Percentiles rank a stretch among this genome's conserved stretches.
Evolutionary conservation across 148 eudicot species (phyloP).

Genomic region (Chenopodium berlandieri): DNA sequence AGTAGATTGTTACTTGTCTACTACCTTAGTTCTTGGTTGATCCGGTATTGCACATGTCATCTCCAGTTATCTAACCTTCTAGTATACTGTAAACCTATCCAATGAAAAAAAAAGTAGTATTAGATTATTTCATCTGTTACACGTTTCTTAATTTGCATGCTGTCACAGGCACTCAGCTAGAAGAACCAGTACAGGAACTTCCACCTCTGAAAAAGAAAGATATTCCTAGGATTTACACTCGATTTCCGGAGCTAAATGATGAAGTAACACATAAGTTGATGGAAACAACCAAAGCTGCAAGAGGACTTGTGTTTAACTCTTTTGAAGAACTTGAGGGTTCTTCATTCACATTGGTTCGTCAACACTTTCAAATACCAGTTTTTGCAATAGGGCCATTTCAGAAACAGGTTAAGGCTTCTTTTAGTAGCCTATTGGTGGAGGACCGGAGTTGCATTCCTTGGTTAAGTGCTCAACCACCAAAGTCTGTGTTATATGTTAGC

Average conservation of each 20-base stretch:
- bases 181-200: constrained; percentile 26
- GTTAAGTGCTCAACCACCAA: constrained; percentile 36
- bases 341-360: constrained; percentile 19
- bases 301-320: constrained; percentile 37
- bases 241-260: not conserved
- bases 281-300: constrained; percentile 27
- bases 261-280: constrained; percentile 20
- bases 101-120: not conserved
- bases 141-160: not conserved
- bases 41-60: not conserved
- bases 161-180: constrained; percentile 18
- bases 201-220: constrained; percentile 34
- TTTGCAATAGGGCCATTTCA: constrained; percentile 44
- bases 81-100: no score
- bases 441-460: constrained; percentile 33
- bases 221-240: constrained; percentile 15
- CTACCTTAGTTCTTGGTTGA: constrained; percentile 6
- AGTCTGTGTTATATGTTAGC: constrained; percentile 42
- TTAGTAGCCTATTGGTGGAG: constrained; percentile 27
- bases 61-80: no score
- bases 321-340: constrained; percentile 37
- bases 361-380: constrained; percentile 22
- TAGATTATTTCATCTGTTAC: not conserved
- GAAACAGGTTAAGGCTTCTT: constrained; percentile 28
- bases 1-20: not conserved